These are phyloP conservation scores for Daldinia caldariorum DNA, from an alignment of 495 filamentous ascomycete genomes.

Conservation along the genomic window DNA sequence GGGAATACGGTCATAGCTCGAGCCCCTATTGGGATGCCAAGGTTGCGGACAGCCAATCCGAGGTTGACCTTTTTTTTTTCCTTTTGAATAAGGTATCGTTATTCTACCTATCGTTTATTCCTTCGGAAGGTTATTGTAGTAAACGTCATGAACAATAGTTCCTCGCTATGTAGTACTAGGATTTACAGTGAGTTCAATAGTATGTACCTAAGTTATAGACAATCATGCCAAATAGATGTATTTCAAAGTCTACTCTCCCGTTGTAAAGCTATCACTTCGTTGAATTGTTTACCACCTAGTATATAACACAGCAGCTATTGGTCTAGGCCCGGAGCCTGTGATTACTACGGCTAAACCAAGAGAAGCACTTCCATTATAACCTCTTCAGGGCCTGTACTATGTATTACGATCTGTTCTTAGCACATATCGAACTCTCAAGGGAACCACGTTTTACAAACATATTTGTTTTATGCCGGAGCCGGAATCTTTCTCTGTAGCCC, in stretches of 20 bases:
- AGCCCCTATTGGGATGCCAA: constrained; percentile 22
- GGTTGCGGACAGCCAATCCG: constrained; percentile 16
- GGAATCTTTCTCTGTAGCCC: constrained; percentile 15
- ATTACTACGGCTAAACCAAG: background rate
- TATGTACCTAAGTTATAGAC: background rate
- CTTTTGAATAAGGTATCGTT: background rate
- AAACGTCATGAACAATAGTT: background rate
- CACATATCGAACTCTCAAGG: constrained; percentile 26
- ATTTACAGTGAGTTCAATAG: background rate
- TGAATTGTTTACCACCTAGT: constrained; percentile 3
- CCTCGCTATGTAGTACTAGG: background rate
- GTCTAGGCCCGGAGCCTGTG: constrained; percentile 1
- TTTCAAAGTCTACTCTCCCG: background rate
- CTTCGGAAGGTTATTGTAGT: constrained; percentile 3
- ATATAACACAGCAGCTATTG: constrained; percentile 34
- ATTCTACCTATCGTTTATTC: background rate
- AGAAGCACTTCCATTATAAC: constrained; percentile 13
- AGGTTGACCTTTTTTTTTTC: constrained; percentile 4
- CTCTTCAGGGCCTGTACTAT: constrained; percentile 7
- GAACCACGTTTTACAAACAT: constrained; percentile 32
- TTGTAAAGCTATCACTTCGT: background rate
- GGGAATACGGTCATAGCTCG: constrained; percentile 42
- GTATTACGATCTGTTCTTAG: constrained; percentile 28
- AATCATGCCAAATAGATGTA: background rate
- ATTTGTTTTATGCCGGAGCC: constrained; percentile 24